These are phyloP conservation scores for Ophiostoma angusticollis DNA, from an alignment of 2,329 filamentous ascomycete genomes.

Conservation along the genomic window DNA sequence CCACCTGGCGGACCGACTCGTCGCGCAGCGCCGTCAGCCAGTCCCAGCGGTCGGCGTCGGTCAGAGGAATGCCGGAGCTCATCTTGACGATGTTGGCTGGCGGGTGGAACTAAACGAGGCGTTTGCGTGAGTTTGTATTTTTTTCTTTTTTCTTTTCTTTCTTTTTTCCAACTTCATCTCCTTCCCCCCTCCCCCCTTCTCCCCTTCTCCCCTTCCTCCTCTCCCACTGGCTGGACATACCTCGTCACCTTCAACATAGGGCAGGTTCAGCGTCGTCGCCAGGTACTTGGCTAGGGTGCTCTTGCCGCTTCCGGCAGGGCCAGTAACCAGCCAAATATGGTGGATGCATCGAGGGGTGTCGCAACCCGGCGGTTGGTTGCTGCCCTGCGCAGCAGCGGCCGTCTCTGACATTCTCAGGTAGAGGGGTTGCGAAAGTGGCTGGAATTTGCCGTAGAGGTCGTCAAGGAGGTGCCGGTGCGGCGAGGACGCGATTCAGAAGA, in stretches of 20 bases:
- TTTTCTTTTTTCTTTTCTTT: too few relatives aligned
- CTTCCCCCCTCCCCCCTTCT: too few relatives aligned
- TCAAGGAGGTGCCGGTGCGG: neutral
- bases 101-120: constrained; percentile 50
- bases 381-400: neutral
- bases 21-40: constrained; percentile 76
- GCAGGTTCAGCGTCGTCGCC: constrained; percentile 47
- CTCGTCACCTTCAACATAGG: constrained; percentile 67
- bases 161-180: too few relatives aligned
- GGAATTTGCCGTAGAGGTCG: neutral
- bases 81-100: constrained; percentile 82
- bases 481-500: constrained; percentile 2
- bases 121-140: constrained; percentile 7
- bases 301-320: constrained; percentile 69
- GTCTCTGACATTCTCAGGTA: too few relatives aligned
- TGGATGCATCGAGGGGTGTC: constrained; percentile 24
- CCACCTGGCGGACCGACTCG: constrained; percentile 45
- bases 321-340: constrained; percentile 72
- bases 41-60: constrained; percentile 92
- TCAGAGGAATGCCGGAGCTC: constrained; percentile 69
- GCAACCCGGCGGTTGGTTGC: neutral
- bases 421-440: neutral
- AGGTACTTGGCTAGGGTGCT: constrained; percentile 59
- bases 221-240: too few relatives aligned
- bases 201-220: too few relatives aligned